Conservation (phyloP, 805 yeast species). For the Spathaspora sp. region DNA sequence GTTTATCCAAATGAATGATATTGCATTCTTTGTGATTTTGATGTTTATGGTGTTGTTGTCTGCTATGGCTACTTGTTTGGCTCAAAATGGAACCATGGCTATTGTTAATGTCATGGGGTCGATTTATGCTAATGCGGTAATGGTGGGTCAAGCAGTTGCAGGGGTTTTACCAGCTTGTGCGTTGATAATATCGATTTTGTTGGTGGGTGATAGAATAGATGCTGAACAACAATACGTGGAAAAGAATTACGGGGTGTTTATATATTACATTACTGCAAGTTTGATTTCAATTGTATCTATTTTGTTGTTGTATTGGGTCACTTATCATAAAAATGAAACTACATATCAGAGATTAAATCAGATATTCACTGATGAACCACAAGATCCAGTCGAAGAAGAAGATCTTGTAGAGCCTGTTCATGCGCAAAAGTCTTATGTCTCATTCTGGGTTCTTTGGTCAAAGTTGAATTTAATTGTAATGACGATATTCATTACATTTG, state of each 20-base stretch:
- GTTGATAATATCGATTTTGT: conserved; percentile 51
- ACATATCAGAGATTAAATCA: conserved; percentile 17
- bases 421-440: conserved; percentile 40
- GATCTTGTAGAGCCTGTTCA: conserved; percentile 10
- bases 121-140: conserved; percentile 78
- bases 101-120: conserved; percentile 74
- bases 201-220: conserved; percentile 29
- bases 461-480: conserved; percentile 62
- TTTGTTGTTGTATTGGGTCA: conserved; percentile 31
- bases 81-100: conserved; percentile 91
- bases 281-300: conserved; percentile 43
- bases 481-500: conserved; percentile 71
- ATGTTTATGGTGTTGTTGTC: conserved; percentile 64
- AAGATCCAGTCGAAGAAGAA: conserved; percentile 9
- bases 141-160: conserved; percentile 93
- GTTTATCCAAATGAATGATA: conserved; percentile 35
- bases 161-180: conserved; percentile 88
- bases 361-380: conserved; percentile 1
- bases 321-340: conserved; percentile 21
- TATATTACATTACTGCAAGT: conserved; percentile 52
- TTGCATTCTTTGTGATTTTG: conserved; percentile 46
- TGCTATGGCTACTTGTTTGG: conserved; percentile 72
- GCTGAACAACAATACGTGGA: conserved; percentile 22
- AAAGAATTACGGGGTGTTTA: conserved; percentile 37
- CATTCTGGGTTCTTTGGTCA: conserved; percentile 56